Conservation (phyloP, 2,329 filamentous ascomycete species). For the Calonectria leucothoes region DNA sequence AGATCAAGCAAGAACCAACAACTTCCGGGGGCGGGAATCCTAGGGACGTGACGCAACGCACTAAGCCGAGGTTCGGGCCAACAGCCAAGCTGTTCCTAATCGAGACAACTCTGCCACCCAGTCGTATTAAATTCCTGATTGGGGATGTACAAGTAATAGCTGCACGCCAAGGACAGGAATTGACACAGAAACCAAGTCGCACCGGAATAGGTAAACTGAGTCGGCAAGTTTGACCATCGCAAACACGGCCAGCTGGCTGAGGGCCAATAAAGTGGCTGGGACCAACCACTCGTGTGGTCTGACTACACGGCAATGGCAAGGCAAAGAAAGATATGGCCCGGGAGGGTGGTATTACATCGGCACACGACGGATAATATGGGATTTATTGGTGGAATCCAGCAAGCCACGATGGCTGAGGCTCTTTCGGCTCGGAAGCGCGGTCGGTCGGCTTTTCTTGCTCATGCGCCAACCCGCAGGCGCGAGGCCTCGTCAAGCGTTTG, state of each 20-base stretch:
- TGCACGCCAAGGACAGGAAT: not conserved
- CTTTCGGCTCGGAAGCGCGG: not conserved
- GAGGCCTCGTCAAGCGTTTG: not conserved
- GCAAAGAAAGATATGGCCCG: not conserved
- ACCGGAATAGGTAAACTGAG: not conserved
- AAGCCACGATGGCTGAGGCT: not conserved
- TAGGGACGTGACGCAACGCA: not conserved
- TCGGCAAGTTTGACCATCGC: not conserved
- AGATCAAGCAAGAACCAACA: constrained; percentile 11
- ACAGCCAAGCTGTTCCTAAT: not conserved
- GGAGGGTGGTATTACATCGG: not conserved
- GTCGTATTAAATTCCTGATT: constrained; percentile 5
- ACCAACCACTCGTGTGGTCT: not conserved
- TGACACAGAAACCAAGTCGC: not conserved
- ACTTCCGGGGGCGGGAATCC: not conserved
- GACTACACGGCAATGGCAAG: not conserved
- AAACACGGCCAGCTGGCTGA: not conserved
- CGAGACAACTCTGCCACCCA: not conserved
- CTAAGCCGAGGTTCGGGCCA: not conserved
- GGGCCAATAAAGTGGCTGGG: not conserved
- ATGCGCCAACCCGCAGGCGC: not conserved
- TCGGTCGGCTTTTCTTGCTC: not conserved
- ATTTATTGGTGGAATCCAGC: not conserved
- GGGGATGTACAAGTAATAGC: not conserved
- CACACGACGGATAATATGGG: not conserved